Percentiles rank a stretch among this genome's conserved stretches.
These are phyloP conservation scores for Nemania sp. DNA, from an alignment of 2,329 filamentous ascomycete species.

Conservation along the genomic window DNA sequence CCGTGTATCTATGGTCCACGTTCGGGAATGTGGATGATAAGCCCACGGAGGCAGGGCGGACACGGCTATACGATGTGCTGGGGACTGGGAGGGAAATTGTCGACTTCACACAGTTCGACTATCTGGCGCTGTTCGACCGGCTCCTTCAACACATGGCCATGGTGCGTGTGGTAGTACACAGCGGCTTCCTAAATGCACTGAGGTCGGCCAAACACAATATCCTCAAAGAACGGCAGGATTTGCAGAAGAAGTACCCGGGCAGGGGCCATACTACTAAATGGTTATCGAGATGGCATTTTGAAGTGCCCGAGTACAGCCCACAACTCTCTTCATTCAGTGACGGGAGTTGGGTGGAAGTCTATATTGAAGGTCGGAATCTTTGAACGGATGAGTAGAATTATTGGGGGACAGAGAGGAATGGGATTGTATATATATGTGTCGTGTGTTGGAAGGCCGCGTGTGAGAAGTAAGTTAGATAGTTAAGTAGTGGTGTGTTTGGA, in stretches of 20 bases:
- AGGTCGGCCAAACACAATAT: neutral
- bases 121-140: neutral
- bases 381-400: too few species aligned
- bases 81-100: accelerated
- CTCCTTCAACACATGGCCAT: neutral
- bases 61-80: neutral
- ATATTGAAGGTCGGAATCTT: neutral
- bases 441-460: too few species aligned
- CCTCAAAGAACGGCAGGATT: neutral
- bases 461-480: too few species aligned
- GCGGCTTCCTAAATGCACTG: neutral
- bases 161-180: neutral
- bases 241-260: neutral
- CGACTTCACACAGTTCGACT: neutral
- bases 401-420: too few species aligned
- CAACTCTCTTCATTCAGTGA: neutral
- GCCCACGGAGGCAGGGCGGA: neutral
- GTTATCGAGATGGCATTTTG: neutral
- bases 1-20: accelerated
- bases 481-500: too few species aligned
- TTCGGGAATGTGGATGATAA: too few species aligned
- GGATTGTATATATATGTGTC: too few species aligned
- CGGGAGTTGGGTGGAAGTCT: neutral
- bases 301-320: neutral
- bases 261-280: neutral